Evolutionary conservation across 176 grass and related monocot genomes (phyloP).

Genomic region (Carex kokanica): DNA sequence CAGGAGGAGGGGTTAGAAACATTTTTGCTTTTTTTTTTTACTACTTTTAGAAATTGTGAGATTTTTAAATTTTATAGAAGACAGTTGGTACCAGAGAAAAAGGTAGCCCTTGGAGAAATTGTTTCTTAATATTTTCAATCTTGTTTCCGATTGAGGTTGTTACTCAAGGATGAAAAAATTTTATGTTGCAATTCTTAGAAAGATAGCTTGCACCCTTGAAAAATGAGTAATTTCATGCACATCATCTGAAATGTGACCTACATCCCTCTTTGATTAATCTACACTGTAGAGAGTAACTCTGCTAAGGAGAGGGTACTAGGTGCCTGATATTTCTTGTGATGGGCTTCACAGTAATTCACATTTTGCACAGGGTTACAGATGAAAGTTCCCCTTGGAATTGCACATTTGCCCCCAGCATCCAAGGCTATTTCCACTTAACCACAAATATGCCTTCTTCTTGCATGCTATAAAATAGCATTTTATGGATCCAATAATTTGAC

Average conservation of each 20-base stretch:
- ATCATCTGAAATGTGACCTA: neutral
- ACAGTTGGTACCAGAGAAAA: neutral
- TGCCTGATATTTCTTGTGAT: neutral
- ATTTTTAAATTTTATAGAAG: neutral
- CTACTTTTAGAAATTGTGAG: neutral
- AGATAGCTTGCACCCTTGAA: neutral
- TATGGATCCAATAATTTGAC: neutral
- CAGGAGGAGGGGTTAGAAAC: neutral
- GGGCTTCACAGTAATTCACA: neutral
- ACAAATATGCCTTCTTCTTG: neutral
- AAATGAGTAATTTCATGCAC: neutral
- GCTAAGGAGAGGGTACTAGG: neutral
- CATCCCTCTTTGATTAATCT: neutral
- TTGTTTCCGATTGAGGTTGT: neutral
- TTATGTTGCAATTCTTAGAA: neutral
- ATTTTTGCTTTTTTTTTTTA: neutral
- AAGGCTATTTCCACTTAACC: neutral
- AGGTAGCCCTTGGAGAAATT: no score
- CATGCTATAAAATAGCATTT: neutral
- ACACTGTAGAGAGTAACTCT: neutral
- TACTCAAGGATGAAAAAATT: neutral
- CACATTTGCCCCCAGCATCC: neutral
- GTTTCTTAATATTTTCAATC: neutral
- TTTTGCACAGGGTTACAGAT: neutral
- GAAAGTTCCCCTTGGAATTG: neutral